Evolutionary conservation across 257 asterid species (phyloP).

Genomic region (Fraxinus anomala): DNA sequence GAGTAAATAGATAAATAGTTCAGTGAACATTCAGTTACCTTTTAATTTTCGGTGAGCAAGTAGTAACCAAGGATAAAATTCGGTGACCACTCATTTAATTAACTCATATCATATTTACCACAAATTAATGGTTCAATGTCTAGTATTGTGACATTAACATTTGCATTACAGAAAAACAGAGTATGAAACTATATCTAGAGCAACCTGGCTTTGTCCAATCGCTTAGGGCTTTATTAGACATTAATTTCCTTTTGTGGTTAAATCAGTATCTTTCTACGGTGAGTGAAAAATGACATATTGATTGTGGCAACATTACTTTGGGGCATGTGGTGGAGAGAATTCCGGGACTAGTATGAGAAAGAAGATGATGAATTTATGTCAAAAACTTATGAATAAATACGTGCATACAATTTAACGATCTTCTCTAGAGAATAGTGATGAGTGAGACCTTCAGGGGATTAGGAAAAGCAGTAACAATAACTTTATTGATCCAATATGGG

Average conservation of each 20-base stretch:
- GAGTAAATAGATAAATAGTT: too few species aligned
- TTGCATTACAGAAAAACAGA: not conserved
- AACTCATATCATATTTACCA: not conserved
- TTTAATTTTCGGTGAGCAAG: too few species aligned
- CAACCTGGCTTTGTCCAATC: not conserved
- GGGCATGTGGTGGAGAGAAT: not conserved
- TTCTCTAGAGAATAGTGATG: slow-evolving; percentile 1
- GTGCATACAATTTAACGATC: not conserved
- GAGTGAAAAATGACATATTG: not conserved
- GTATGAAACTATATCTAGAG: not conserved
- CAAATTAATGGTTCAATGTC: not conserved
- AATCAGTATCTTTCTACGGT: not conserved
- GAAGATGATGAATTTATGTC: not conserved
- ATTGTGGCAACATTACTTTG: not conserved
- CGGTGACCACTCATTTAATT: too few species aligned
- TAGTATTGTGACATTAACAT: not conserved
- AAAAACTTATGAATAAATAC: slow-evolving; percentile 3
- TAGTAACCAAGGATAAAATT: too few species aligned
- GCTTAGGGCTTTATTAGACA: not conserved
- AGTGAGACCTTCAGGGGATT: slow-evolving; percentile 2
- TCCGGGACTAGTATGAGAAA: not conserved
- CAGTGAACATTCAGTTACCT: too few species aligned
- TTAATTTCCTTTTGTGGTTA: not conserved
- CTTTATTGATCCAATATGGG: not conserved
- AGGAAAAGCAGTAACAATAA: not conserved